phyloP scores from a whole-genome alignment of 495 filamentous ascomycete species.

The Schizothecium vesticola region DNA sequence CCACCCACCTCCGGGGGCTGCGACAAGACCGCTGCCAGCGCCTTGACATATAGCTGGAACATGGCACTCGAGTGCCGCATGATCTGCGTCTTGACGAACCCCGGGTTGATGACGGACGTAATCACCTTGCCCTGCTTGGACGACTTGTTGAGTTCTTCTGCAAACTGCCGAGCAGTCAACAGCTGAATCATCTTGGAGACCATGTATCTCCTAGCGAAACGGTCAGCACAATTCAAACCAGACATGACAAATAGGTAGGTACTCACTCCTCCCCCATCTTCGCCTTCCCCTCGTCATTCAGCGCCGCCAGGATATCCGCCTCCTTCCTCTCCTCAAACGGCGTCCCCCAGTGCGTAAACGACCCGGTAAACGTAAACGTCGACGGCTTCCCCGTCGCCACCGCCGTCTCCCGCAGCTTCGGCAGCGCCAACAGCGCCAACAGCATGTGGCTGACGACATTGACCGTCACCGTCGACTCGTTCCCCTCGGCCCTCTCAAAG shows the following conservation, averaged over 20 bases:
- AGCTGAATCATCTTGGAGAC: constrained; percentile 35
- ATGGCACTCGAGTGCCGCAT: constrained; percentile 18
- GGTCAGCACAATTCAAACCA: constrained; percentile 3
- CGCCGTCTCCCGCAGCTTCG: constrained; percentile 21
- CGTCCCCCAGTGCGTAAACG: constrained; percentile 31
- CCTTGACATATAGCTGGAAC: constrained; percentile 7
- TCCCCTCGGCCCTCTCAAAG: constrained; percentile 6
- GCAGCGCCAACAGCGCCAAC: constrained; percentile 11
- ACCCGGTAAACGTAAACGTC: constrained; percentile 24
- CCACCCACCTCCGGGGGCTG: constrained; percentile 13
- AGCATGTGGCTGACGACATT: constrained; percentile 36
- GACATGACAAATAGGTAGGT: too few relatives aligned
- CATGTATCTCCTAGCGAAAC: constrained; percentile 22
- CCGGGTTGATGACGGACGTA: constrained; percentile 28
- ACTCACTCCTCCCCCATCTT: constrained; percentile 20
- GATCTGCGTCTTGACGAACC: constrained; percentile 26
- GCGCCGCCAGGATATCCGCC: constrained; percentile 22
- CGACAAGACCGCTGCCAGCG: neutral
- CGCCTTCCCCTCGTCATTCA: constrained; percentile 21
- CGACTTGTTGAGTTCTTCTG: constrained; percentile 22
- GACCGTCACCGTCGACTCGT: constrained; percentile 45
- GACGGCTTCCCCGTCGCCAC: constrained; percentile 10
- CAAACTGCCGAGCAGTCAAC: constrained; percentile 27
- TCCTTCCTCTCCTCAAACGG: constrained; percentile 29
- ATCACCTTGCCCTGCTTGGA: constrained; percentile 25